Base-by-base conservation (phyloP, 2,329 filamentous ascomycete genomes). In the Alternaria novae-zelandiae region DNA sequence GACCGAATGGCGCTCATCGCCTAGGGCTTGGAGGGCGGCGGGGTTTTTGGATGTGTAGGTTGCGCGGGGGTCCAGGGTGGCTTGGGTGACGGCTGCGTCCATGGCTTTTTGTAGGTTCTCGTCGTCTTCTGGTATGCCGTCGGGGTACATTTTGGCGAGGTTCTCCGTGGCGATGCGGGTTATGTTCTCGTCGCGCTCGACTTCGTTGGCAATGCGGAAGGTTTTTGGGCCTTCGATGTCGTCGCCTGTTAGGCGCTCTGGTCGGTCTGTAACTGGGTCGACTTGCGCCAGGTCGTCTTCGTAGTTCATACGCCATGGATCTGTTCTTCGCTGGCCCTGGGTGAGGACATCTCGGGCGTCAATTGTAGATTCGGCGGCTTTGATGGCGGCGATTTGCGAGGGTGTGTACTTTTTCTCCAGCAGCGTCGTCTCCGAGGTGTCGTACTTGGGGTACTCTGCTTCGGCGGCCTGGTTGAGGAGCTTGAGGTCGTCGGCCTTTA, bases 271-370 rank as follows among this genome's bases (percentile, higher is more conserved):
- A 54, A 92, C 85, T 57, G 93, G 92, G 74, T 93, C 88, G 67
- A 95, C 86, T 61, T 87, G 86, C 63, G 91, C 88, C 74, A 97
- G 91, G 78, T 97, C 94, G 59, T 95, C 82, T 79, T 97, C 96
- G 65, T 88, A 84, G 17, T 74, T 73, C 54, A 94, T 83, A 57
- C 85, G 84, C 84, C 92, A 91, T 9, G 89, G 86, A 77, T 97
- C 94, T 58, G 83, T 86, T 65, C 93, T 89, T 71, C 92, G 80
- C 46, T 88, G 86, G 68, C 90, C 92, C 81, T 96, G 91, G 32
- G 88, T 84, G 45, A 90, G 85, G 76, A 97, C 78, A 80, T 98
- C 93, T 69, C 89, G 84, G 10, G 90, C 83, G 75, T 91, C 86
- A 78, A 97, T 89, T 69, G 91, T 88, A 65, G 86, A 83, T 81